phyloP scores from a whole-genome alignment of 352 stramenopile genomes.

The Phytophthora tubulina region DNA sequence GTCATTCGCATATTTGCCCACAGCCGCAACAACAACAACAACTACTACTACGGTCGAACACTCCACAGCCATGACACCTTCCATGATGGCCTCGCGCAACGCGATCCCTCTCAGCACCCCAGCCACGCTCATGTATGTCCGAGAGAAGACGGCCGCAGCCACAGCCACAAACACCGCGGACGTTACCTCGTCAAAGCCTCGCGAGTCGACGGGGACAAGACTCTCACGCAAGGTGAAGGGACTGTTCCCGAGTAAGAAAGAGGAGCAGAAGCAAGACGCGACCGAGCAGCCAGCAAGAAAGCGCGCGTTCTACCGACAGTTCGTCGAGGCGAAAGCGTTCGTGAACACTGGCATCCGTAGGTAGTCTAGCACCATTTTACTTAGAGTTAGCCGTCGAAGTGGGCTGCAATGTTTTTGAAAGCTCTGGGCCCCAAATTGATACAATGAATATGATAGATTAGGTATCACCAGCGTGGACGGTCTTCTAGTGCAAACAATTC shows the following conservation, averaged over 20 bases:
- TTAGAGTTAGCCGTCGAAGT: not conserved
- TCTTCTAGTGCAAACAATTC: no score
- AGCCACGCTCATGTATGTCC: constrained; percentile 26
- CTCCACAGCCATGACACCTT: constrained; percentile 12
- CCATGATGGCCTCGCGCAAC: constrained; percentile 30
- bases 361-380: not conserved
- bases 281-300: not conserved
- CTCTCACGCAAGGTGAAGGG: constrained; percentile 1
- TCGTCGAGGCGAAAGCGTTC: not conserved
- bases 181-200: not conserved
- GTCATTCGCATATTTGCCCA: constrained; percentile 22
- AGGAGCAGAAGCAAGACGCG: not conserved
- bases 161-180: not conserved
- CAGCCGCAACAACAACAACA: not conserved
- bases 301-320: not conserved
- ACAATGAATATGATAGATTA: no score
- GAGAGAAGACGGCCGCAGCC: constrained; percentile 13
- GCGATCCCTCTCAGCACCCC: constrained; percentile 28
- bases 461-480: no score
- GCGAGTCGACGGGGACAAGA: not conserved
- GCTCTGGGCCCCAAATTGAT: no score
- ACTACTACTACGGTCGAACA: no score
- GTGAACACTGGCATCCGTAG: not conserved
- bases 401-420: no score
- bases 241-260: not conserved